Evolutionary conservation across 75 land plant species (phyloP).

Genomic region (Pinus taeda): DNA sequence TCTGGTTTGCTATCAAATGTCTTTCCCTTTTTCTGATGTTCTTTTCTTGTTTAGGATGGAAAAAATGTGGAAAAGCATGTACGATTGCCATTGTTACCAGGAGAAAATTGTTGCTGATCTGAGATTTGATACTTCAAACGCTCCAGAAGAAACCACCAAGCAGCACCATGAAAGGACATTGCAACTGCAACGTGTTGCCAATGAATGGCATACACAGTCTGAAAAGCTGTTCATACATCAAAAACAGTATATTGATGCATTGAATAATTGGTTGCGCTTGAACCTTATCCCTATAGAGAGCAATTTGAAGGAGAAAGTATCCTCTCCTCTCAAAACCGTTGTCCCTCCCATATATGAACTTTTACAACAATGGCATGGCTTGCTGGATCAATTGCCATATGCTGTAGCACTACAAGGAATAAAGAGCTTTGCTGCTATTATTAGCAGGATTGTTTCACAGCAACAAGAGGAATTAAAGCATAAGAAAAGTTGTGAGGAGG

Average conservation of each 20-base stretch:
- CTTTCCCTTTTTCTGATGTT: neutral
- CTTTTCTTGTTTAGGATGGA: conserved; percentile 57
- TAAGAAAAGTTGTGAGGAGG: conserved; percentile 50
- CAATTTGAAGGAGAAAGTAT: conserved; percentile 61
- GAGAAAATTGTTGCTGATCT: conserved; percentile 39
- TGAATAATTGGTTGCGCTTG: conserved; percentile 71
- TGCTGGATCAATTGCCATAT: conserved; percentile 64
- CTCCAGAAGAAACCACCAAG: conserved; percentile 63
- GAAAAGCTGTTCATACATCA: conserved; percentile 54
- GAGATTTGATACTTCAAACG: conserved; percentile 44
- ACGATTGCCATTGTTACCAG: conserved; percentile 54
- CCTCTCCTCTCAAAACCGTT: conserved; percentile 40
- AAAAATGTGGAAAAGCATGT: conserved; percentile 83
- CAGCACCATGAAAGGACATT: conserved; percentile 64
- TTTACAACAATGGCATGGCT: conserved; percentile 58
- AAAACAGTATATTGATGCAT: conserved; percentile 62
- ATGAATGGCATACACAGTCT: conserved; percentile 54
- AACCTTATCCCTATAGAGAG: conserved; percentile 74
- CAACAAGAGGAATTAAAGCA: conserved; percentile 69
- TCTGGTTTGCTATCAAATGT: neutral
- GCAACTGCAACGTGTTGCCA: conserved; percentile 52
- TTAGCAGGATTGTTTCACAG: conserved; percentile 35
- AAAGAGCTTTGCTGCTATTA: conserved; percentile 50
- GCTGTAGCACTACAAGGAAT: conserved; percentile 57
- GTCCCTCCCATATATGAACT: conserved; percentile 58